Base-by-base conservation (phyloP, 441 rosid genomes). In the Cnidoscolus chayamansa region DNA sequence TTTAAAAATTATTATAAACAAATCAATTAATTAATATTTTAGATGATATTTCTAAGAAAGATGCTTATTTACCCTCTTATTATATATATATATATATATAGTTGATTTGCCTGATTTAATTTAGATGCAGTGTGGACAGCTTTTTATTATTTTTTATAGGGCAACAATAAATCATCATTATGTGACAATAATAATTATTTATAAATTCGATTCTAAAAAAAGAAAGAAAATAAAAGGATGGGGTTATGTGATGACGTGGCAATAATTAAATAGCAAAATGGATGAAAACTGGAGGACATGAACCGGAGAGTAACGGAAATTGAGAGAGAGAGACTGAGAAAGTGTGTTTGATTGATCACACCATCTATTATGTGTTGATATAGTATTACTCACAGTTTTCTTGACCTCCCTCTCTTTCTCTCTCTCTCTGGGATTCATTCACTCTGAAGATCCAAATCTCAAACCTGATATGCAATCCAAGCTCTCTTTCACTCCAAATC, bases 271-370 rank as follows among this genome's bases (percentile, higher is more conserved):
- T 45, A 20, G 81, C 72, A 66, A 76, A 76, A 51, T 40, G 75
- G 76, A 65, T 65, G 77, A 67, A 62, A 82, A 81, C 72, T 69
- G 76, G 80, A 80, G 78, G 86, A 82, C 68, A 80, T 78, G 81
- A 75, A 84, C 82, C n/a, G 81, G 64, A 63, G 70, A 72, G 81
- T 68, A 74, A 76, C 81, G 73, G 78, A 71, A 73, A 75, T 78
- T 50, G 72, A 65, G 69, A 31, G 55, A 55, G 58, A 40, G 55
- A 25, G 66, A 35, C 7, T 47, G 49, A 48, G 71, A 16, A 49
- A 32, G 19, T 25, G 63, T 10, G 67, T 54, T 55, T 67, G 54
- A 59, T 37, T 67, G 54, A 59, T 37, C 61, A 40, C 32, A 55
- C 45, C 63, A 10, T 55, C 47, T 53, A 6, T 16, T 2, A 4